Evolutionary conservation across 2,329 filamentous ascomycete genomes (phyloP).

Genomic region (Stromatinia cepivora): DNA sequence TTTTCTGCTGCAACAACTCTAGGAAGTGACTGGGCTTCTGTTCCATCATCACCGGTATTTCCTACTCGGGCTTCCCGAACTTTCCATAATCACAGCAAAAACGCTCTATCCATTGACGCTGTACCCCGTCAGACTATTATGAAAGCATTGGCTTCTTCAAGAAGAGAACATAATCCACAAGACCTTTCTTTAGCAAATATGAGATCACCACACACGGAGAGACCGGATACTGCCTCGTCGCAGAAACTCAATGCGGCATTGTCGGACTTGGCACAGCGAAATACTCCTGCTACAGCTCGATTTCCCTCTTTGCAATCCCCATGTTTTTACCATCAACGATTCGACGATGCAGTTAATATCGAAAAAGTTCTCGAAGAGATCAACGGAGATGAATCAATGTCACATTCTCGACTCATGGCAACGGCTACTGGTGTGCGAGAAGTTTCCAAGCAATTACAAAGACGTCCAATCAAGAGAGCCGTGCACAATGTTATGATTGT

Average conservation of each 20-base stretch:
- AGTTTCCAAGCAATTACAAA: conserved; percentile 91
- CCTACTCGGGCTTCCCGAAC: conserved; percentile 27
- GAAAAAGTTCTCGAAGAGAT: conserved; percentile 95
- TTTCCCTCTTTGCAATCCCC: conserved; percentile 80
- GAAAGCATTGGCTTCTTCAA: conserved; percentile 73
- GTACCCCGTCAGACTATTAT: conserved; percentile 78
- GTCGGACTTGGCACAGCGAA: conserved; percentile 48
- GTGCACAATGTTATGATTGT: conserved; percentile 97
- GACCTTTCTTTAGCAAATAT: conserved; percentile 24
- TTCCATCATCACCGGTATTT: conserved; percentile 37
- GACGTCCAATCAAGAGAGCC: conserved; percentile 85
- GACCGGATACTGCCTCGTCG: conserved; percentile 43
- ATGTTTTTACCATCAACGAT: conserved; percentile 96
- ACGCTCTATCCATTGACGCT: conserved; percentile 42
- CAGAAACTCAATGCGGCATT: conserved; percentile 64
- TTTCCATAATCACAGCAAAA: conserved; percentile 37
- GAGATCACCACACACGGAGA: conserved; percentile 25
- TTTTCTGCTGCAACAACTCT: conserved; percentile 38
- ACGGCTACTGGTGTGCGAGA: conserved; percentile 94
- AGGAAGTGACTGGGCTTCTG: conserved; percentile 35
- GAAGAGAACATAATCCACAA: conserved; percentile 58
- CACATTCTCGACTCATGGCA: conserved; percentile 90
- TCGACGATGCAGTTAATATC: conserved; percentile 94
- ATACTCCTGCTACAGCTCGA: conserved; percentile 44
- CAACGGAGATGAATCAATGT: conserved; percentile 82